Evolutionary conservation across 208 protist genomes (phyloP).

Genomic region (Vickermania spadyakhi): DNA sequence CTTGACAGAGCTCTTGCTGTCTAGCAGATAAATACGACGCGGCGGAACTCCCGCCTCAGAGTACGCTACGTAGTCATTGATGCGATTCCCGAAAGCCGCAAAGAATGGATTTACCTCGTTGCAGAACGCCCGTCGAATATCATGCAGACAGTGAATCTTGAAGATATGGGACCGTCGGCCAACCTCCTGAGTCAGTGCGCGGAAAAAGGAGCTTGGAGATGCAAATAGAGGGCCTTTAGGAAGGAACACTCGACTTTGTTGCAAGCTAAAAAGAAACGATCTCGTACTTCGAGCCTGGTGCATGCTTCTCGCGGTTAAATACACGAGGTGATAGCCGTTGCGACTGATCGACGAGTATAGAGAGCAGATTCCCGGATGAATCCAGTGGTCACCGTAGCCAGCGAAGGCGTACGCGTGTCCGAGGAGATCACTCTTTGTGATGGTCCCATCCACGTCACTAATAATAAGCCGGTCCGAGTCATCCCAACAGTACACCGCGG

Average conservation of each 20-base stretch:
- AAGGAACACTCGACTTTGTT: conserved; percentile 67
- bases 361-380: conserved; percentile 90
- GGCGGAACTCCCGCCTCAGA: conserved; percentile 56
- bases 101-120: conserved; percentile 68
- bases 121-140: conserved; percentile 69
- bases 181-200: conserved; percentile 84
- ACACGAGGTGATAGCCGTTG: conserved; percentile 95
- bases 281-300: conserved; percentile 81
- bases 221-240: conserved; percentile 85
- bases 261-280: conserved; percentile 68
- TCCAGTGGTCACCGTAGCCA: conserved; percentile 90
- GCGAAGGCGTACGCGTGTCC: conserved; percentile 92
- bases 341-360: conserved; percentile 90
- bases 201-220: conserved; percentile 80
- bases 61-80: conserved; percentile 87
- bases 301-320: conserved; percentile 85
- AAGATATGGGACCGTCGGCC: conserved; percentile 86
- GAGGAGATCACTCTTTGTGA: conserved; percentile 95
- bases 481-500: conserved; percentile 92
- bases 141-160: conserved; percentile 81
- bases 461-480: conserved; percentile 91
- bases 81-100: conserved; percentile 88
- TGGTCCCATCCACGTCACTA: conserved; percentile 98
- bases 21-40: conserved; percentile 85
- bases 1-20: conserved; percentile 10